phyloP scores from a whole-genome alignment of 768 basidiomycete genomes.

The Mycena galericulata region DNA sequence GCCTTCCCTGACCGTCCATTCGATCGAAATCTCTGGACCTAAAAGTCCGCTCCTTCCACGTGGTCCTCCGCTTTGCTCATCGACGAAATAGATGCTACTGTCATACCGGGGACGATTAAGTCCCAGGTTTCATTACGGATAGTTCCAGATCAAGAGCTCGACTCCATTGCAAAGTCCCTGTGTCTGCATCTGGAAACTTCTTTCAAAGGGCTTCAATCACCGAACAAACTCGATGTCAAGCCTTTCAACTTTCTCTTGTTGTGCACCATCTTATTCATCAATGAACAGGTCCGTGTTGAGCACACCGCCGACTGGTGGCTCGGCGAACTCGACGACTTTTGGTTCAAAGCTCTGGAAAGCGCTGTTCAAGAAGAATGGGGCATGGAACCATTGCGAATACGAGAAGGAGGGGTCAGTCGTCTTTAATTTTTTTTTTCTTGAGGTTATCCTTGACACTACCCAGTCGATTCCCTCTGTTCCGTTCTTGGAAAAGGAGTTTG shows the following conservation, averaged over 20 bases:
- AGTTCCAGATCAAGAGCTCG: slow-evolving; percentile 92
- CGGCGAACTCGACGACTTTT: slow-evolving; percentile 84
- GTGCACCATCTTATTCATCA: neutral
- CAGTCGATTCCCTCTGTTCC: slow-evolving; percentile 96
- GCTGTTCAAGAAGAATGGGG: slow-evolving; percentile 92
- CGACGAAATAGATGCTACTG: slow-evolving; percentile 72
- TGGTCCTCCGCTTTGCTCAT: neutral
- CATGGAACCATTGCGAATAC: slow-evolving; percentile 84
- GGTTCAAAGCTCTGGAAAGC: slow-evolving; percentile 87
- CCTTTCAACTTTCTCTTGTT: neutral
- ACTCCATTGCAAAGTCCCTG: slow-evolving; percentile 72
- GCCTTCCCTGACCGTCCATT: slow-evolving; percentile 91
- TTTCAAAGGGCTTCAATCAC: slow-evolving; percentile 72
- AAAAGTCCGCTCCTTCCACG: slow-evolving; percentile 62
- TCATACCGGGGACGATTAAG: slow-evolving; percentile 89
- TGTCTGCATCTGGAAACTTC: slow-evolving; percentile 66
- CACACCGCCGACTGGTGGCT: slow-evolving; percentile 98
- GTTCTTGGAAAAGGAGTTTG: slow-evolving; percentile 92
- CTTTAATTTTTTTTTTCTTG: neutral
- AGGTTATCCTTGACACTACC: slow-evolving; percentile 9
- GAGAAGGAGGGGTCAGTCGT: slow-evolving; percentile 89
- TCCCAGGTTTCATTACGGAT: slow-evolving; percentile 91
- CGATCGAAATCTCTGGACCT: slow-evolving; percentile 84
- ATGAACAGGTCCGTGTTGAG: slow-evolving; percentile 76
- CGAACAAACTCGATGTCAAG: slow-evolving; percentile 78